Percentiles rank a stretch among this genome's conserved stretches.
phyloP scores from a whole-genome alignment of 164 flowering plant genomes.

The Buxus sempervirens region DNA sequence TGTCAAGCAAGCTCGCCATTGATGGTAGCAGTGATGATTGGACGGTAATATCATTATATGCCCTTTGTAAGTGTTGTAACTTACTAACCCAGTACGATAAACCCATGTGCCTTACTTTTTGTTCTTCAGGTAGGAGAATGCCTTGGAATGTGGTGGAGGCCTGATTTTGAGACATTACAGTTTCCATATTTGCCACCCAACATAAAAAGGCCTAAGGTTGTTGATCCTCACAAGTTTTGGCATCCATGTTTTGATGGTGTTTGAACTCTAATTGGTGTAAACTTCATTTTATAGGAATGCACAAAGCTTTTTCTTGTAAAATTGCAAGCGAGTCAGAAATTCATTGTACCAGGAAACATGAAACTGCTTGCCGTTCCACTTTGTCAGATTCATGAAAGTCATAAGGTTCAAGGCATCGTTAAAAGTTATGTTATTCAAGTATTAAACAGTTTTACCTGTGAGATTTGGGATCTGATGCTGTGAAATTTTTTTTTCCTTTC shows the following conservation, averaged over 20 bases:
- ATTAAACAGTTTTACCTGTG: not conserved
- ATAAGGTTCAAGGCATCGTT: constrained; percentile 38
- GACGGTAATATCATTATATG: constrained; percentile 44
- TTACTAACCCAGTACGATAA: not conserved
- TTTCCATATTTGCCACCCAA: constrained; percentile 59
- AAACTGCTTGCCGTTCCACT: constrained; percentile 75
- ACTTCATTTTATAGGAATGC: constrained; percentile 54
- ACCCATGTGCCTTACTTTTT: not conserved
- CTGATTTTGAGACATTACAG: constrained; percentile 58
- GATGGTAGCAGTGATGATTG: constrained; percentile 33
- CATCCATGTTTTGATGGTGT: not conserved
- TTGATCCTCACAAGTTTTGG: not conserved
- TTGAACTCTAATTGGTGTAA: not conserved
- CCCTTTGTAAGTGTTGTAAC: not conserved
- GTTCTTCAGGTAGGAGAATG: constrained; percentile 67
- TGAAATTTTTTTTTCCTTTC: constrained; percentile 5
- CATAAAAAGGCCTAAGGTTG: constrained; percentile 55
- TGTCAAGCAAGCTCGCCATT: constrained; percentile 53
- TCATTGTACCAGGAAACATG: constrained; percentile 56
- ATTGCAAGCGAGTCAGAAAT: constrained; percentile 46
- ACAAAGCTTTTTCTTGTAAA: constrained; percentile 67
- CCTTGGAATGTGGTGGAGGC: constrained; percentile 86
- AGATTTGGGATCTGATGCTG: not conserved
- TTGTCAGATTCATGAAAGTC: constrained; percentile 54
- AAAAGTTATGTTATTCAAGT: not conserved